Evolutionary conservation across 306 rosid genomes (phyloP), one percentile per base, ranked within the genome.

Genomic region (Lotus japonicus): DNA sequence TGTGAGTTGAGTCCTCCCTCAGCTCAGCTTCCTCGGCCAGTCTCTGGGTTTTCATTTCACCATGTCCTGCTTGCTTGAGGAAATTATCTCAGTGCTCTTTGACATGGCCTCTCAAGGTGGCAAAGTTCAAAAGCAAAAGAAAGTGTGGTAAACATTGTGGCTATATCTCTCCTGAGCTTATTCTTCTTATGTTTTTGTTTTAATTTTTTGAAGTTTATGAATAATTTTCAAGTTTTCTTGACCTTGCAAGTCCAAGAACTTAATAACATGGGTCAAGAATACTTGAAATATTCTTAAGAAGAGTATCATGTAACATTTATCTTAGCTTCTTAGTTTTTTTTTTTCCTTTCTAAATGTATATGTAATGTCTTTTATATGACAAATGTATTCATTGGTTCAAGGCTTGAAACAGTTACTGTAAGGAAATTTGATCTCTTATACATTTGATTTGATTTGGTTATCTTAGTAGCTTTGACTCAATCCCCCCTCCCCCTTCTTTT

Each of bases 111-210:
- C 33, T 52, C 60, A 38, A 19, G 71, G 46, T 46, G 19, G 15
- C 21, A 16, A 38, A 38, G 11, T 13, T 49, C 48, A 58, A 26
- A 21, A 58, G 46, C 57, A 52, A 36, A n/a, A 14, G 18, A 1
- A 19, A 46, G 9, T 57, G 75, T 51, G 63, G 36, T 83, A 67
- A 71, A 65, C 11, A 70, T 43, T 7, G 7, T 2, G 98, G 94
- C 83, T 89, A 35, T 92, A 92, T 86, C 97, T 75, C 96, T 92
- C 89, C 94, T 90, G 98, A 92, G 98, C 98, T 92, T 89, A 60
- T 71, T 80, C 77, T 63, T 58, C 53, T 79, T 72, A 44, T 0
- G 0, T 41, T 10, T 15, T 41, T 67, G 0, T 4, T 48, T 82
- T 75, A 0, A 3, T 70, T 23, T 36, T 69, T 75, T 10, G 0